Evolutionary conservation across 2,329 filamentous ascomycete species (phyloP), one percentile per base, ranked within the genome.

Genomic region (Cercospora janseana): DNA sequence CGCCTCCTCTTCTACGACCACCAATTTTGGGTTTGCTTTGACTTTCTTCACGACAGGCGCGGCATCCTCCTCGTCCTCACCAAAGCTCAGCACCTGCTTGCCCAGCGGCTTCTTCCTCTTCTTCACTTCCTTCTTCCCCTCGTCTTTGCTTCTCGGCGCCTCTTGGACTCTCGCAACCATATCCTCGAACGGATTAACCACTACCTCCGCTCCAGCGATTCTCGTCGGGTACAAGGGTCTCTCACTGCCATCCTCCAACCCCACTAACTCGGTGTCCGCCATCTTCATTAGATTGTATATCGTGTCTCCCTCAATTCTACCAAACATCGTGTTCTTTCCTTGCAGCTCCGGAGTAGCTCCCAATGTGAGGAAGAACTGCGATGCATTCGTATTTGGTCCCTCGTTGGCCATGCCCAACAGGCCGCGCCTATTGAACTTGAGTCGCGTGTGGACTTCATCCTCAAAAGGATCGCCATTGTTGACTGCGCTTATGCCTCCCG

Each of bases 231-330:
- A 98, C 41, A 94, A 71, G 2, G 92, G 92, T 54, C 89, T 79
- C 57, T 97, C 92, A 5, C 81, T 84, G 12, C 83, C 85, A 47
- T 88, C 85, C 9, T 48, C 57, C 52, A 49, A 13, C n/a, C 72
- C 74, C 16, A 85, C 81, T 13, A 94, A 74, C 65, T 97, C 93
- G 0, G 81, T 82, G 66, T 97, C 91, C 15, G 87, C 90, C 77
- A 97, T 95, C 71, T 91, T 94, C 65, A 91, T 84, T 64, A 98
- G 70, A 68, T 96, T 97, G 73, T 94, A 98, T 48, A 98, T 93
- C 12, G 92, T 96, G 58, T 97, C 89, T 21, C 92, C 93, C 27
- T 87, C 89, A 35, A 98, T 80, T 49, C 93, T 79, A 13, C 93
- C 93, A 74, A 98, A 97, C 68, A 97, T 74, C 0, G 93, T 97